These are phyloP conservation scores for Cladophialophora immunda DNA, from an alignment of 2,329 filamentous ascomycete genomes.

Conservation along the genomic window DNA sequence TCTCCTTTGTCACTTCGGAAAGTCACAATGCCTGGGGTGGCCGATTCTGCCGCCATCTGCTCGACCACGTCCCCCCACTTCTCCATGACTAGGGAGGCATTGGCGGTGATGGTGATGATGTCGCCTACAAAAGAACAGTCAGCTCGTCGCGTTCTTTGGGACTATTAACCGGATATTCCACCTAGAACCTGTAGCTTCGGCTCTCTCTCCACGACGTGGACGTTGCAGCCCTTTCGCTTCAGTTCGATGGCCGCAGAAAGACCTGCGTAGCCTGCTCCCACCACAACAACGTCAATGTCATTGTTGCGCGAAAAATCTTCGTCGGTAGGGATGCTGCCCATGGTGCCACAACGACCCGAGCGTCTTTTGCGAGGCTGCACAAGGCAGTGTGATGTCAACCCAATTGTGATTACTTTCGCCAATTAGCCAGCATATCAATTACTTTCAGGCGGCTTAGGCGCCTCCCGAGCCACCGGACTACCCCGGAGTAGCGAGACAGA, in stretches of 20 bases:
- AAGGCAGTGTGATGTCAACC: too few species aligned
- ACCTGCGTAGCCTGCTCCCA: conserved; percentile 53
- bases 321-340: background rate
- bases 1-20: conserved; percentile 44
- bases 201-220: conserved; percentile 7
- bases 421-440: too few species aligned
- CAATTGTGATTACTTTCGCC: background rate
- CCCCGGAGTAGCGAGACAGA: too few species aligned
- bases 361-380: background rate
- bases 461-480: too few species aligned
- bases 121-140: conserved; percentile 6
- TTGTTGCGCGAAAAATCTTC: background rate
- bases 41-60: background rate
- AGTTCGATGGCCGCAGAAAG: conserved; percentile 45
- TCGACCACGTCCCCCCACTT: conserved; percentile 13
- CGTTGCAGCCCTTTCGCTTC: conserved; percentile 19
- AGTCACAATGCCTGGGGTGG: conserved; percentile 33
- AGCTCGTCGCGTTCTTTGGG: background rate
- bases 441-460: too few species aligned
- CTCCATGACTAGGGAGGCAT: conserved; percentile 8
- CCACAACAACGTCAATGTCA: conserved; percentile 51
- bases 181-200: background rate
- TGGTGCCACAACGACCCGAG: background rate
- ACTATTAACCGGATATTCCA: too few species aligned
- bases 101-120: conserved; percentile 10